A percentile compares a stretch with the other conserved stretches of the same genome.
Evolutionary conservation across 2,329 filamentous ascomycete genomes (phyloP).

Genomic region (Bertia moriformis): DNA sequence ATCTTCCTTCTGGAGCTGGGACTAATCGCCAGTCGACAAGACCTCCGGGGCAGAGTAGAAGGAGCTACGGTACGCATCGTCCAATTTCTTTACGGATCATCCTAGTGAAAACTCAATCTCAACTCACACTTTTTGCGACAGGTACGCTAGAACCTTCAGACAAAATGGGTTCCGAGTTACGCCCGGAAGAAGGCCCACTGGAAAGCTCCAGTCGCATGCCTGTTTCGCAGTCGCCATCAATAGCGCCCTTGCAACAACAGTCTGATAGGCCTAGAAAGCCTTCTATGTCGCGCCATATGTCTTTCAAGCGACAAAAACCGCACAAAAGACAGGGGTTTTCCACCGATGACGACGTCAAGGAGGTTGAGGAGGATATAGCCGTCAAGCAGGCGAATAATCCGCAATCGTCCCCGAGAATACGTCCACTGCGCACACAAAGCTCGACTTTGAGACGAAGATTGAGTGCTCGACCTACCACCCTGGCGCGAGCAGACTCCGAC

Average conservation of each 20-base stretch:
- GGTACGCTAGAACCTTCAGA: no score
- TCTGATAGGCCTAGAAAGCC: constrained; percentile 1
- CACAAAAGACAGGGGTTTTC: background rate
- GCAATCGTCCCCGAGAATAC: background rate
- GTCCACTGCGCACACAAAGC: background rate
- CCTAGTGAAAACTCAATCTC: no score
- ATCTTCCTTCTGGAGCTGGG: no score
- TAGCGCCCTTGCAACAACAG: background rate
- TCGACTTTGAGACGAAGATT: constrained; percentile 13
- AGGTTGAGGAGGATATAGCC: constrained; percentile 1
- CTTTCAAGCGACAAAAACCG: background rate
- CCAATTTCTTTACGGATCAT: no score
- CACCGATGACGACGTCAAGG: background rate
- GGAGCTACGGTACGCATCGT: background rate
- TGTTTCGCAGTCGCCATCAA: background rate
- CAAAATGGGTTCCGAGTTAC: no score
- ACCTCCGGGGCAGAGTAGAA: background rate
- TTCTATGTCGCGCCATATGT: background rate
- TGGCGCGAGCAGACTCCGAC: constrained; percentile 26
- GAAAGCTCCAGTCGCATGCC: background rate
- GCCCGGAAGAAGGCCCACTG: background rate
- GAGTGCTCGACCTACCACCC: constrained; percentile 61
- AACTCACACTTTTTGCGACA: no score
- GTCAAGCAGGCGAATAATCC: background rate
- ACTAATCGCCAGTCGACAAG: no score